These are phyloP conservation scores for Solanum virginianum DNA, from an alignment of 257 asterid species.

Conservation along the genomic window DNA sequence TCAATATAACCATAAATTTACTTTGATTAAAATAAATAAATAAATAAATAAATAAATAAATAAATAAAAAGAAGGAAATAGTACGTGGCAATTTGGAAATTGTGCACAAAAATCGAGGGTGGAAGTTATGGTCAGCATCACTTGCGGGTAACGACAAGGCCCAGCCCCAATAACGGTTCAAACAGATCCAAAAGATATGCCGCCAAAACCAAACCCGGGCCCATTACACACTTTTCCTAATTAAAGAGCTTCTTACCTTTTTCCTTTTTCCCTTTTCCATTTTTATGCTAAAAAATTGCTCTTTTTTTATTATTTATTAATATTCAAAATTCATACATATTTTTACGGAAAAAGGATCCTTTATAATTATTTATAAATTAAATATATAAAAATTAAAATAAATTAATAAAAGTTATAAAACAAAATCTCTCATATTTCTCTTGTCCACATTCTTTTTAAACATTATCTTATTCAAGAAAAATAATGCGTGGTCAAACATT, in stretches of 20 bases:
- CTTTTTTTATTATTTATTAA: background rate
- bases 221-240: background rate
- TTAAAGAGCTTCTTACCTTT: background rate
- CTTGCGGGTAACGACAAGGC: conserved; percentile 3
- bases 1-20: background rate
- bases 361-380: no score
- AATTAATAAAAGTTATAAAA: background rate
- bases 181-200: background rate
- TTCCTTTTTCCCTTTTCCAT: background rate
- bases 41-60: background rate
- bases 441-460: background rate
- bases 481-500: background rate
- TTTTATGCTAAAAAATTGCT: no score
- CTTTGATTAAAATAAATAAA: background rate
- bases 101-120: background rate
- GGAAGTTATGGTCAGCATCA: background rate
- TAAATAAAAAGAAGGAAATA: background rate
- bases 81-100: background rate
- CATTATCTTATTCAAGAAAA: background rate
- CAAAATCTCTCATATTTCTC: background rate
- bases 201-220: background rate
- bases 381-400: background rate
- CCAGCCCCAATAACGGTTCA: background rate
- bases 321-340: background rate
- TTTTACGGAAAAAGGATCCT: no score